Evolutionary conservation across 1,139 yeast genomes (phyloP), one percentile per base, ranked within the genome.

Genomic region (Suhomyces bokatorum): DNA sequence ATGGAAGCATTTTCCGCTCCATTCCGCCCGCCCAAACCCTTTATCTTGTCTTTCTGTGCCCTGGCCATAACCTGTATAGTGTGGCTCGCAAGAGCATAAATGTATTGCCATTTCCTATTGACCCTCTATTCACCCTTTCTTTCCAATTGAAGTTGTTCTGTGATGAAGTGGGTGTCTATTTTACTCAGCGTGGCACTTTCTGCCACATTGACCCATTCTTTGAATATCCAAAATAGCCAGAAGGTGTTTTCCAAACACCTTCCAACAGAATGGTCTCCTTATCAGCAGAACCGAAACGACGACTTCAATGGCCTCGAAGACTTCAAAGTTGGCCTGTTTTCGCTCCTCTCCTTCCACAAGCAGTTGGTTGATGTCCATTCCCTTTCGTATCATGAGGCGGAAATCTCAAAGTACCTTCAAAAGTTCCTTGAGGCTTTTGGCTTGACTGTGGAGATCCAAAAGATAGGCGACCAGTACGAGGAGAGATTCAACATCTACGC

Each of bases 401-500:
- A 44, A 1, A 54, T 40, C 4, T 49, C 57, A 11, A 37, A 39
- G 11, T 52, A 45, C 39, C 56, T 80, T 35, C 51, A 58, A 33
- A 42, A 53, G 0, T 78, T 75, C 51, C 67, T 81, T 20, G 55
- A 58, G 24, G 39, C 53, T 4, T 66, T 62, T 11, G 83, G 83
- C 0, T 70, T 79, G 46, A 75, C 80, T 0, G 85, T 83, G 2
- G 83, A 80, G 52, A 48, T 63, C 27, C 74, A 74, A 48, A 44
- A 56, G 10, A 71, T 77, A 13, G 61, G 58, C 5, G 60, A 60
- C 42, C 60, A 58, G 6, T 41, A 32, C 32, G 50, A 49, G 2
- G 60, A 60, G 6, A 67, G 85, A 40, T 66, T 66, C 54, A 83
- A 83, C 53, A 65, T 84, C 24, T 84, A 78, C 56, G 87, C 87